phyloP scores from a whole-genome alignment of 345 rosid genomes.

The Corchorus capsularis region DNA sequence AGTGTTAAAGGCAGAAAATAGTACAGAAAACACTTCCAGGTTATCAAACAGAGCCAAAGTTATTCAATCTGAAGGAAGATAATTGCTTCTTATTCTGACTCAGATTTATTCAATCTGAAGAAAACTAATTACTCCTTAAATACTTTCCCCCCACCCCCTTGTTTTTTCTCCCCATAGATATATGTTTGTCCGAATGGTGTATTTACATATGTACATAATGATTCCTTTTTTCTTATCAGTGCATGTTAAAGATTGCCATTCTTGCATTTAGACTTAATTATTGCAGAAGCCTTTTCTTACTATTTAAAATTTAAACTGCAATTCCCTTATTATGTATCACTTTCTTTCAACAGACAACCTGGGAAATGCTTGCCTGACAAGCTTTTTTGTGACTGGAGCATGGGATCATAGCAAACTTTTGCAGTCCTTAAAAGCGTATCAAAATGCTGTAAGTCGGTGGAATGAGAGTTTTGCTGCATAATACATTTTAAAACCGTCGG shows the following conservation, averaged over 20 bases:
- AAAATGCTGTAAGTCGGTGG: conserved; percentile 62
- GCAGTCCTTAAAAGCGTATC: conserved; percentile 74
- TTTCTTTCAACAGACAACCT: conserved; percentile 57
- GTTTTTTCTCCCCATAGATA: too few relatives aligned
- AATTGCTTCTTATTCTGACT: too few relatives aligned
- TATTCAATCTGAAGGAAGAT: too few relatives aligned
- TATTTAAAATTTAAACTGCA: neutral
- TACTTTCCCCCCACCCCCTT: too few relatives aligned
- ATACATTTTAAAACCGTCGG: neutral
- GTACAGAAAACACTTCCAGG: too few relatives aligned
- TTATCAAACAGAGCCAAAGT: too few relatives aligned
- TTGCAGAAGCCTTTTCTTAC: neutral
- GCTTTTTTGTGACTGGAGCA: conserved; percentile 66
- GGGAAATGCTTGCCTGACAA: conserved; percentile 76
- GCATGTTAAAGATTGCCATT: conserved; percentile 8
- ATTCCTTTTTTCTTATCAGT: neutral
- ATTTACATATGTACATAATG: neutral
- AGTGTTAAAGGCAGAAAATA: too few relatives aligned
- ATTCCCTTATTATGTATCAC: conserved; percentile 17
- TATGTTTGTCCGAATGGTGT: neutral
- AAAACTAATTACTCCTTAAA: too few relatives aligned
- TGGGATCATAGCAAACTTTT: conserved; percentile 73
- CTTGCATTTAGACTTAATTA: neutral
- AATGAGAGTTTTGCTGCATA: conserved; percentile 12
- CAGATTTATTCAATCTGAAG: too few relatives aligned